These are phyloP conservation scores for Antrodiella citrinella DNA, from an alignment of 768 basidiomycete species.

Conservation along the genomic window DNA sequence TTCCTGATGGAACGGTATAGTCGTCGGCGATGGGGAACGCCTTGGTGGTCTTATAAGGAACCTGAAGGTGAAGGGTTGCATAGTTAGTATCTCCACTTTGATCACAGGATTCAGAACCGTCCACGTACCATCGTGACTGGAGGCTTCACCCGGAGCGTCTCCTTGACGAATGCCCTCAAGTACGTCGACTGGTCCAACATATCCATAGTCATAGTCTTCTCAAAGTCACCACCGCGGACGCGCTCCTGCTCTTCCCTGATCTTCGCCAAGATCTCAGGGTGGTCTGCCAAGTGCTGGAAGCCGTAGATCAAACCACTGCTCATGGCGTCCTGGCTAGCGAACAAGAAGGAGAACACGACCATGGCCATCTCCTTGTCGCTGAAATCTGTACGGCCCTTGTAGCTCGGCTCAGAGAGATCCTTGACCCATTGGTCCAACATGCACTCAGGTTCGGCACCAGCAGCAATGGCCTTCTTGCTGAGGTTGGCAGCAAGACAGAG, in stretches of 20 bases:
- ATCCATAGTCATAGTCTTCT: conserved; percentile 76
- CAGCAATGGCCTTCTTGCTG: conserved; percentile 77
- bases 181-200: conserved; percentile 91
- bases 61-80: conserved; percentile 37
- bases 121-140: conserved; percentile 86
- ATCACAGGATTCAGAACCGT: neutral
- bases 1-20: conserved; percentile 85
- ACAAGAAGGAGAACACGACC: conserved; percentile 94
- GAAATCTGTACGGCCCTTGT: conserved; percentile 80
- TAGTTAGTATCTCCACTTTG: conserved; percentile 9
- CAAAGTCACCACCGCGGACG: conserved; percentile 70
- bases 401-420: conserved; percentile 51
- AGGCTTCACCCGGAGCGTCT: conserved; percentile 84
- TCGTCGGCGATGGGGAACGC: conserved; percentile 87
- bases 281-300: conserved; percentile 93
- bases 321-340: conserved; percentile 98
- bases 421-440: conserved; percentile 91
- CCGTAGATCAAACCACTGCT: conserved; percentile 91
- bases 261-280: conserved; percentile 82
- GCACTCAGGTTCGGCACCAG: conserved; percentile 75
- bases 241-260: conserved; percentile 86
- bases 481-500: conserved; percentile 70
- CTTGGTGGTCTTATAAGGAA: conserved; percentile 88
- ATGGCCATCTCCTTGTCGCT: conserved; percentile 93
- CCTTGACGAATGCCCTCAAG: conserved; percentile 86